These are phyloP conservation scores for Porodaedalea pini DNA, from an alignment of 1,284 basidiomycete species.

Conservation along the genomic window DNA sequence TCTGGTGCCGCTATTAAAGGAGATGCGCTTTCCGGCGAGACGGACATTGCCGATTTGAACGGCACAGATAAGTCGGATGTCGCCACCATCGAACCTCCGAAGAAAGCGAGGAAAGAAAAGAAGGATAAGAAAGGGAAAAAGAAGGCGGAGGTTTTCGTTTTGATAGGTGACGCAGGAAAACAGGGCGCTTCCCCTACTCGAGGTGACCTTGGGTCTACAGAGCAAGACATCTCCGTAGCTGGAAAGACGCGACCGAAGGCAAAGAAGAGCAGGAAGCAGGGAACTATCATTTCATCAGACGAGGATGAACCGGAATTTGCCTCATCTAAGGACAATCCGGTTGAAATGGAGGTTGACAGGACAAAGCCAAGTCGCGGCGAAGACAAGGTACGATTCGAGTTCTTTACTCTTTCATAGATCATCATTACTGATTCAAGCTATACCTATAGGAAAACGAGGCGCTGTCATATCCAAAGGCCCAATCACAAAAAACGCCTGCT, in stretches of 20 bases:
- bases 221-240: slow-evolving; percentile 1
- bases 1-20: background rate
- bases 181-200: background rate
- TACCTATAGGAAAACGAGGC: slow-evolving; percentile 9
- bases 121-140: slow-evolving; percentile 1
- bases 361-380: slow-evolving; percentile 1
- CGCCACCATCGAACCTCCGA: background rate
- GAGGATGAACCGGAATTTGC: slow-evolving; percentile 25
- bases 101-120: background rate
- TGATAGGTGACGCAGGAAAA: background rate
- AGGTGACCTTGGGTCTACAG: background rate
- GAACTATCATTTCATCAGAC: slow-evolving; percentile 27
- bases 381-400: slow-evolving; percentile 12
- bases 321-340: background rate
- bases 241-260: slow-evolving; percentile 20
- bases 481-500: slow-evolving; percentile 3
- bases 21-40: background rate
- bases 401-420: background rate
- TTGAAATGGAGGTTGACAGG: slow-evolving; percentile 8
- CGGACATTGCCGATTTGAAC: too few relatives aligned
- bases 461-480: background rate
- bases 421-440: background rate
- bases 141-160: background rate
- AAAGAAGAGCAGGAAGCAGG: slow-evolving; percentile 26
- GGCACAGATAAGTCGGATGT: background rate